These are phyloP conservation scores for Apiotrichum brassicae DNA, from an alignment of 1,284 basidiomycete species.

Conservation along the genomic window DNA sequence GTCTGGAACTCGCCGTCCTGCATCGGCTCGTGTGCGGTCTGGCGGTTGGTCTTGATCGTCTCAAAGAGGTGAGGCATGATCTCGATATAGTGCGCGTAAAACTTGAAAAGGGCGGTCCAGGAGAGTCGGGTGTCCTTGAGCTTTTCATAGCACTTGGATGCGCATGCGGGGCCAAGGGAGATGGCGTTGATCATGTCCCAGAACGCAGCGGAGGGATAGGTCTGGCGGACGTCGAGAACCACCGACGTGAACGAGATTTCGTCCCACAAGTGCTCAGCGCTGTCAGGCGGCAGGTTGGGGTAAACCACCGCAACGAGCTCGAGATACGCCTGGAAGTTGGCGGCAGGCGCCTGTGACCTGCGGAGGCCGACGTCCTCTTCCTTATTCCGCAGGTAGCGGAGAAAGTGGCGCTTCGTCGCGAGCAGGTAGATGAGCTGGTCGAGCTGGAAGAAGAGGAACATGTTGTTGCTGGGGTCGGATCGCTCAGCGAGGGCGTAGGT, in stretches of 20 bases:
- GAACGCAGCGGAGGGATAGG: conserved; percentile 66
- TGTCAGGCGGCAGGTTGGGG: conserved; percentile 63
- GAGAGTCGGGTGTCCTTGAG: conserved; percentile 36
- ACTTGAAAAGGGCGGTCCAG: conserved; percentile 33
- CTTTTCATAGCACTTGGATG: conserved; percentile 44
- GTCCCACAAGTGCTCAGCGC: conserved; percentile 78
- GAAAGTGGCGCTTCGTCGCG: conserved; percentile 71
- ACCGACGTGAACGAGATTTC: conserved; percentile 70
- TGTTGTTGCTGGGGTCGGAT: conserved; percentile 38
- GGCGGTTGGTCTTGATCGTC: conserved; percentile 28
- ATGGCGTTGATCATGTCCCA: conserved; percentile 86
- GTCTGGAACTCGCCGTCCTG: conserved; percentile 29
- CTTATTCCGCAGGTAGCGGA: conserved; percentile 83
- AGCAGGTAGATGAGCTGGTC: conserved; percentile 69
- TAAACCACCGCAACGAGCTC: conserved; percentile 77
- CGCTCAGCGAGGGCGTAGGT: conserved; percentile 64
- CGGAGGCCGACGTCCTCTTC: conserved; percentile 73
- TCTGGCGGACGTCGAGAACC: conserved; percentile 69
- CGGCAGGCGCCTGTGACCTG: conserved; percentile 48
- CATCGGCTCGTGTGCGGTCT: conserved; percentile 25
- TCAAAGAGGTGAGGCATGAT: conserved; percentile 39
- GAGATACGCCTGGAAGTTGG: conserved; percentile 72
- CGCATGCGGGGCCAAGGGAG: conserved; percentile 73
- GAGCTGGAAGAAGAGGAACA: conserved; percentile 58
- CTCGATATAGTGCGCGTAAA: conserved; percentile 37